Evolutionary conservation across 345 rosid genomes (phyloP), one percentile per base, ranked within the genome.

Genomic region (Hibiscus tridactylites): DNA sequence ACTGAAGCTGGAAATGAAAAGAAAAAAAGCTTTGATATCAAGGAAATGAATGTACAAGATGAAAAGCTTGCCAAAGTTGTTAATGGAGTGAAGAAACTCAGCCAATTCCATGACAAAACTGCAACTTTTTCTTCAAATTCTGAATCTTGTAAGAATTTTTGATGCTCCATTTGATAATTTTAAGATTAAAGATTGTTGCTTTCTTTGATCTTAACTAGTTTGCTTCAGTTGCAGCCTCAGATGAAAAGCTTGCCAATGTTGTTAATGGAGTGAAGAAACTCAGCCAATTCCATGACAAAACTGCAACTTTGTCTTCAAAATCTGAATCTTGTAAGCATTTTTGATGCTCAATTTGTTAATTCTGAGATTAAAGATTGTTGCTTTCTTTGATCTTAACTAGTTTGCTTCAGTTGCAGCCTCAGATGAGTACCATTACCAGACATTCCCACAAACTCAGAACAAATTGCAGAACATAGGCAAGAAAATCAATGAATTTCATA

Each of bases 381-480:
- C 16, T 16, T 12, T 28, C 29, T 73, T 2, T 69, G 16, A 6
- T 31, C 8, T 11, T 7, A 37, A 44, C 1, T 33, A 35, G 3
- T 53, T 60, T 35, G 37, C 53, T 77, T 60, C 71, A 61, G 79
- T 68, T 73, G 77, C 77, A 62, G 78, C 65, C 62, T 42, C 79
- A 11, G 83, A 81, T 56, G 83, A 75, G 39, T 61, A 75, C 74
- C 77, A 75, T 61, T 71, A 75, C 72, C 76, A 78, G 29, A 80
- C 47, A 37, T 88, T 81, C 70, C 82, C 88, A 59, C 81, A 84
- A 21, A 73, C 84, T 19, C 92, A 88, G 8, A 85, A 77, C 76
- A 92, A 90, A 78, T 75, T 95, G 70, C 89, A 88, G 84, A 90
- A 83, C 71, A 74, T 92, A 15, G 97, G 99, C 90, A 63, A 15